These are phyloP conservation scores for Danielia oregonensis DNA, from an alignment of 805 yeast species.

Conservation along the genomic window DNA sequence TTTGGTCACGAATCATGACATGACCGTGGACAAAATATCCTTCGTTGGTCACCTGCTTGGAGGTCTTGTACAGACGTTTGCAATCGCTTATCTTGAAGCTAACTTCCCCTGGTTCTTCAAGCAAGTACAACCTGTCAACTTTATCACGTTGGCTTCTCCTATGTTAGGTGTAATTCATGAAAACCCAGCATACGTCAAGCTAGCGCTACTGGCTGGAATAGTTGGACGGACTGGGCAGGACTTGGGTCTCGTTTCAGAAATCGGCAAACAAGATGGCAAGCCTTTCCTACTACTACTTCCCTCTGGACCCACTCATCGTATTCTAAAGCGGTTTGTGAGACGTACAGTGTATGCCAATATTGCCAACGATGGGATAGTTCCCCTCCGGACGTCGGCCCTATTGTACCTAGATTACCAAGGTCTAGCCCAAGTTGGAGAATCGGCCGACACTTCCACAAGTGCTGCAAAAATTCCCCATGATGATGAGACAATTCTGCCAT, in stretches of 20 bases:
- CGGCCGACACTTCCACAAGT: neutral
- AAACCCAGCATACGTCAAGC: constrained; percentile 78
- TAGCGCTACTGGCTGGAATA: constrained; percentile 82
- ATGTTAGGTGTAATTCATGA: constrained; percentile 84
- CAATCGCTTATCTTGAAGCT: constrained; percentile 71
- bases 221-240: constrained; percentile 95
- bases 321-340: constrained; percentile 59
- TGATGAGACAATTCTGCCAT: constrained; percentile 19
- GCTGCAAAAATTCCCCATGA: constrained; percentile 18
- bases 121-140: constrained; percentile 66
- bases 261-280: constrained; percentile 32
- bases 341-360: constrained; percentile 89
- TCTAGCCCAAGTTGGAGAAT: constrained; percentile 15
- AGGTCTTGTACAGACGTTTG: constrained; percentile 87
- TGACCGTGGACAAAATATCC: constrained; percentile 59
- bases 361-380: constrained; percentile 92
- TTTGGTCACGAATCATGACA: constrained; percentile 39
- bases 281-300: constrained; percentile 79
- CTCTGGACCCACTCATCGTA: constrained; percentile 62
- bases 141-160: constrained; percentile 84
- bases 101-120: constrained; percentile 71
- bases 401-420: constrained; percentile 85
- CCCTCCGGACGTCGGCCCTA: constrained; percentile 83
- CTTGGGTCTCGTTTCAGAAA: constrained; percentile 55
- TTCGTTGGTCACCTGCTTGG: constrained; percentile 94